Conservation (phyloP, 495 filamentous ascomycete species). For the Chaetomium fimeti region DNA sequence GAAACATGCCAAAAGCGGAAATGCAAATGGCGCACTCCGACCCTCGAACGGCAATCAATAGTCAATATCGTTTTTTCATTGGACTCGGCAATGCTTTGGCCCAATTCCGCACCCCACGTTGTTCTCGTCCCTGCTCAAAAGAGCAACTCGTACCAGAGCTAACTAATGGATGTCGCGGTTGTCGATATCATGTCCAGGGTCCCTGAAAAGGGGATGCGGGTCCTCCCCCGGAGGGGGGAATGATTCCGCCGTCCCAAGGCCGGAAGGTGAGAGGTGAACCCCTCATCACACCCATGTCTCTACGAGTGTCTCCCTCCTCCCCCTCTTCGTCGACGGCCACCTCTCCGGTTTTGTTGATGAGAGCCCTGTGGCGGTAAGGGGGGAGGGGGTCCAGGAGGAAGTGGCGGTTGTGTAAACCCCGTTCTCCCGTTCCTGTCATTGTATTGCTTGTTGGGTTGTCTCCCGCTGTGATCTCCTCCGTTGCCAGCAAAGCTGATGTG, state of each 20-base stretch:
- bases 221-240: neutral
- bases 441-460: slow-evolving; percentile 10
- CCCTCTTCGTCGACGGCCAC: slow-evolving; percentile 13
- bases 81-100: neutral
- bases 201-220: neutral
- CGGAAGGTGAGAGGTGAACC: neutral
- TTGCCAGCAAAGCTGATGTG: slow-evolving; percentile 37
- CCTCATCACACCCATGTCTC: neutral
- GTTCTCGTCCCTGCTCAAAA: neutral
- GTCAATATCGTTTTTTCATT: neutral
- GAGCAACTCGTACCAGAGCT: neutral
- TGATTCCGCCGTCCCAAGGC: neutral
- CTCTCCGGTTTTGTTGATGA: neutral
- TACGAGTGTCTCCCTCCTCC: slow-evolving; percentile 9
- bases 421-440: slow-evolving; percentile 10
- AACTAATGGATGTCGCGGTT: neutral
- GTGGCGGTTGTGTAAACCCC: slow-evolving; percentile 19
- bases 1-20: slow-evolving; percentile 12
- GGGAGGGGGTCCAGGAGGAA: slow-evolving; percentile 28
- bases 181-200: neutral
- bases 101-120: neutral
- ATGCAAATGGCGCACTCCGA: slow-evolving; percentile 15
- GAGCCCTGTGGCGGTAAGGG: slow-evolving; percentile 11
- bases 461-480: neutral
- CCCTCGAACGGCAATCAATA: neutral